Conservation (phyloP, 148 eudicot species). For the Chenopodium suecicum region DNA sequence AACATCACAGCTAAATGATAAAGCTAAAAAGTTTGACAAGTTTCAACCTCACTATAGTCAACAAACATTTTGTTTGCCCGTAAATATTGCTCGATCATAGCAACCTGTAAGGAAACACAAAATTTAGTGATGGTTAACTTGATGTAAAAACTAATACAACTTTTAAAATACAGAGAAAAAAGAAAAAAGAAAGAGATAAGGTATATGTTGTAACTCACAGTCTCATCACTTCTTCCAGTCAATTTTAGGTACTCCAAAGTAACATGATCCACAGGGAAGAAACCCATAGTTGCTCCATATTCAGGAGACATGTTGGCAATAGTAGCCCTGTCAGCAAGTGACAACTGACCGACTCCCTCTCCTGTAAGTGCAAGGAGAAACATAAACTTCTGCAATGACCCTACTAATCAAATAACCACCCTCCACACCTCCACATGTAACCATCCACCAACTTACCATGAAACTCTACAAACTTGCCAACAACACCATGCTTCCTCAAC, state of each 20-base stretch:
- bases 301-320: conserved; percentile 99
- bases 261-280: conserved; percentile 95
- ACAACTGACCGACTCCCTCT: conserved; percentile 67
- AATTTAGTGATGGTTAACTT: neutral
- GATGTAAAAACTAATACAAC: neutral
- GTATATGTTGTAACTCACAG: conserved; percentile 39
- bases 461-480: conserved; percentile 97
- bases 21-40: neutral
- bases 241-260: conserved; percentile 81
- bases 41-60: conserved; percentile 79
- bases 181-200: neutral
- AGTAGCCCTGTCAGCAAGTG: conserved; percentile 95
- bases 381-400: neutral
- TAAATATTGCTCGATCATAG: conserved; percentile 88
- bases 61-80: conserved; percentile 97
- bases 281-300: conserved; percentile 99
- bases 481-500: conserved; percentile 98
- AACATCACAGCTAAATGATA: neutral
- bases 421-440: neutral
- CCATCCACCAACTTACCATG: conserved; percentile 50
- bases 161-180: neutral
- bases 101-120: conserved; percentile 42
- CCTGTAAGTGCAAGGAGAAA: conserved; percentile 38
- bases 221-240: conserved; percentile 95
- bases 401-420: neutral